phyloP scores from a whole-genome alignment of 768 basidiomycete species.

The Tylopilus felleus region DNA sequence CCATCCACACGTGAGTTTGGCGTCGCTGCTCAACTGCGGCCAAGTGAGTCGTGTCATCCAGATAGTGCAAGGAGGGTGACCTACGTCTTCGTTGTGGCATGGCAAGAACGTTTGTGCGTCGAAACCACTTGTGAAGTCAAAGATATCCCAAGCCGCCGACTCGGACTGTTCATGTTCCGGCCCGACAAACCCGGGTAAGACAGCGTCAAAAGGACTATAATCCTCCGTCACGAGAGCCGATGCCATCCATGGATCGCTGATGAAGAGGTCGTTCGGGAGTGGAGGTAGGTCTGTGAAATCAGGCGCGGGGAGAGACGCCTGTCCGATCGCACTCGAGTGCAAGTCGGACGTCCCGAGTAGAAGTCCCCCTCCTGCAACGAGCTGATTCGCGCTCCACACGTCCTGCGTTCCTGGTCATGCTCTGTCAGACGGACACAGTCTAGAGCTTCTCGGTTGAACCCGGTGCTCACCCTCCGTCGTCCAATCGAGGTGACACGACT shows the following conservation, averaged over 20 bases:
- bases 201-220: neutral
- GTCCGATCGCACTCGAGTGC: neutral
- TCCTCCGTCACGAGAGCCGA: neutral
- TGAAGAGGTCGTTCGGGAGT: neutral
- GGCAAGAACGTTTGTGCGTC: neutral
- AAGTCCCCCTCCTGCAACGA: neutral
- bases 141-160: neutral
- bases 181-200: neutral
- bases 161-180: no score
- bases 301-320: neutral
- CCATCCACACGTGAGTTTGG: conserved; percentile 9
- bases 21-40: neutral
- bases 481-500: neutral
- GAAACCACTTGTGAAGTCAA: neutral
- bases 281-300: neutral
- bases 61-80: neutral
- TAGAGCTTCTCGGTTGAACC: neutral
- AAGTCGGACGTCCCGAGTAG: no score
- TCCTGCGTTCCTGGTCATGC: neutral
- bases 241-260: neutral
- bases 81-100: neutral
- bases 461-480: conserved; percentile 2
- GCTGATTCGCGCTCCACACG: neutral
- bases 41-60: neutral
- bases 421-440: neutral